These are phyloP conservation scores for Apiosordaria backusii DNA, from an alignment of 495 filamentous ascomycete species.

Conservation along the genomic window DNA sequence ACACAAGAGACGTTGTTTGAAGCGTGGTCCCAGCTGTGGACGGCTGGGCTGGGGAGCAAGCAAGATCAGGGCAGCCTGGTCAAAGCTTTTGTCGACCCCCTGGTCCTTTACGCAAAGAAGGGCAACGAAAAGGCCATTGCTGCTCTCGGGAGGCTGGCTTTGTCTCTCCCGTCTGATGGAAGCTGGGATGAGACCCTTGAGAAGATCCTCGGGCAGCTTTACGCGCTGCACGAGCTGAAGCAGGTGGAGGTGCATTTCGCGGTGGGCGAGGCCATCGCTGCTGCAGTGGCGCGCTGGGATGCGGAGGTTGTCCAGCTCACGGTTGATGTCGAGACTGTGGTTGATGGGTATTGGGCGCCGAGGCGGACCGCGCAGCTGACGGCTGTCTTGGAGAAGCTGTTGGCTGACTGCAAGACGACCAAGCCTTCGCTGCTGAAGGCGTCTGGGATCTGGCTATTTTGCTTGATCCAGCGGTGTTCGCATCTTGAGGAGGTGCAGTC, in stretches of 20 bases:
- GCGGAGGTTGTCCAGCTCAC: conserved; percentile 50
- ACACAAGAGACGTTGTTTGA: conserved; percentile 53
- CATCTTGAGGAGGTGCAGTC: conserved; percentile 65
- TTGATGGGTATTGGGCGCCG: conserved; percentile 27
- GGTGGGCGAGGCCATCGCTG: conserved; percentile 79
- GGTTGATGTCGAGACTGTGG: conserved; percentile 42
- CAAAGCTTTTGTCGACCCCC: conserved; percentile 49
- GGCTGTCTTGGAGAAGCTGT: conserved; percentile 60
- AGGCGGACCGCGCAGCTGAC: conserved; percentile 50
- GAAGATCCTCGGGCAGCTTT: conserved; percentile 59
- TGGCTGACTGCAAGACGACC: conserved; percentile 69
- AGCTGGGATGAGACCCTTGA: conserved; percentile 28
- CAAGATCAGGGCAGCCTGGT: not conserved
- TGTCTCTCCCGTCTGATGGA: conserved; percentile 41
- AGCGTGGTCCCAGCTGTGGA: conserved; percentile 70
- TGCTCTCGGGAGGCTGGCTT: conserved; percentile 64
- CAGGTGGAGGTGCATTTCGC: conserved; percentile 84
- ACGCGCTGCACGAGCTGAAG: conserved; percentile 73
- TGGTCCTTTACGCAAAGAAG: conserved; percentile 64
- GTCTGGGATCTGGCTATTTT: conserved; percentile 88
- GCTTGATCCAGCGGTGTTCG: conserved; percentile 87
- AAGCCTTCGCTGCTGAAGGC: conserved; percentile 87
- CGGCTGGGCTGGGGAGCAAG: conserved; percentile 49
- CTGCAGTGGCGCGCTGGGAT: conserved; percentile 74
- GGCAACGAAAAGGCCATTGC: conserved; percentile 78